Base-by-base conservation (phyloP, 768 basidiomycete genomes). In the Rubroboletus satanas region DNA sequence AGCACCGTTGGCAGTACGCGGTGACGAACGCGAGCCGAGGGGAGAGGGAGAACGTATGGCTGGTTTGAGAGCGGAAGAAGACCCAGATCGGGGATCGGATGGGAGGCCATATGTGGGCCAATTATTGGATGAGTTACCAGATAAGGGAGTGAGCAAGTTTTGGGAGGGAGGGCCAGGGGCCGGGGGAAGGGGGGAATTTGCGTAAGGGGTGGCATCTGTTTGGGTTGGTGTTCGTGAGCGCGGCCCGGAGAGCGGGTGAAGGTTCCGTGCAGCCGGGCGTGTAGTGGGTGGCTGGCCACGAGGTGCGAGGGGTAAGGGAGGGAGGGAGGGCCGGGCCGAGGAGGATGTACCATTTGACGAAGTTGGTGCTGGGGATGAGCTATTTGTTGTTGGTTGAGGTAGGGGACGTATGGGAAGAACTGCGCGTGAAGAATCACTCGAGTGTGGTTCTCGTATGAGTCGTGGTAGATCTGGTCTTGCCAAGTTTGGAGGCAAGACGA, bases 261-360 rank as follows among this genome's bases (percentile, higher is more conserved):
- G 72, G 55, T 63, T 74, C 61, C 73, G 60, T 11, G 54, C 17
- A 0, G 53, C 29, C 55, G 63, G 35, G 39, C 78, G 79, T 17
- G 68, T 48, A 15, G 76, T 44, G 21, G 68, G 59, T 15, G 73
- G 68, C 23, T 87, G 85, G 2, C 77, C 76, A 35, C 82, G 82
- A 1, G 88, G 87, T 0, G 82, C 79, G 1, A 89, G 88, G 6
- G 87, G 87, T 2, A 86, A 77, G 3, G 87, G 87, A 9, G 85
- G 84, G 8, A 84, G 78, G 48, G 77, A 75, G 2, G 81, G 63
- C 10, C 86, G 77, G 17, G 69, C 51, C 0, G 59, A 56, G 49
- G 78, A 62, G 60, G 73, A 66, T 35, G 39, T 5, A 0, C 23
- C 21, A 47, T 61, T 74, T 14, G 76, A 72, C 14, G 74, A 71